These are phyloP conservation scores for Solanum stenotomum DNA, from an alignment of 257 asterid genomes.

Conservation along the genomic window DNA sequence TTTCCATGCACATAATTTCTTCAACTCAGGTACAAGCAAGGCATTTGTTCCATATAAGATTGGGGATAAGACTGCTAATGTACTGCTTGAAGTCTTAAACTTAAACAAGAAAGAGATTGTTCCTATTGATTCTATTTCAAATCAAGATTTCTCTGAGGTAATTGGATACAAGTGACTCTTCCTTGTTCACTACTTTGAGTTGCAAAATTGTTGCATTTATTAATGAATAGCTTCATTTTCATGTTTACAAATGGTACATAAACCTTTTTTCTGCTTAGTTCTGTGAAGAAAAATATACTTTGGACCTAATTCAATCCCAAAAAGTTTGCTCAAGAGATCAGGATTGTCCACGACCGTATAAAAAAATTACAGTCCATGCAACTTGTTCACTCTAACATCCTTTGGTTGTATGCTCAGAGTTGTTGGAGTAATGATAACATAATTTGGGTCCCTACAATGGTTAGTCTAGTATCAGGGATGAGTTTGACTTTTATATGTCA, in stretches of 20 bases:
- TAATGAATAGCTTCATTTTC: not conserved
- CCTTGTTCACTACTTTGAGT: not conserved
- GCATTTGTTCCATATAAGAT: constrained; percentile 63
- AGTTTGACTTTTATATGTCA: not conserved
- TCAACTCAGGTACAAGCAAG: constrained; percentile 57
- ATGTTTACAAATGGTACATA: not conserved
- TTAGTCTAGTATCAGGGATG: not conserved
- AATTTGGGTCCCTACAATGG: not conserved
- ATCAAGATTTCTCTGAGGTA: constrained; percentile 88
- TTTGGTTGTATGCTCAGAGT: not conserved
- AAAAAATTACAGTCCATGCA: not conserved
- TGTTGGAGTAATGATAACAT: not conserved
- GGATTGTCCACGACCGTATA: not conserved
- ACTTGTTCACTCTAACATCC: not conserved
- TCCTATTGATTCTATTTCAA: constrained; percentile 65
- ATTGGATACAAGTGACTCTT: not conserved
- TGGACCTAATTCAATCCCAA: not conserved
- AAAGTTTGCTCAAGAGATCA: not conserved
- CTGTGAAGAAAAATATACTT: not conserved
- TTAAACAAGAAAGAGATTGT: constrained; percentile 69
- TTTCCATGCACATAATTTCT: not conserved
- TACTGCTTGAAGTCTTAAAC: constrained; percentile 79
- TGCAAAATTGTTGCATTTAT: not conserved
- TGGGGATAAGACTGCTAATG: constrained; percentile 62
- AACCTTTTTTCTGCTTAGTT: not conserved